phyloP scores from a whole-genome alignment of 2,329 filamentous ascomycete species.

The Botrytis fragariae region DNA sequence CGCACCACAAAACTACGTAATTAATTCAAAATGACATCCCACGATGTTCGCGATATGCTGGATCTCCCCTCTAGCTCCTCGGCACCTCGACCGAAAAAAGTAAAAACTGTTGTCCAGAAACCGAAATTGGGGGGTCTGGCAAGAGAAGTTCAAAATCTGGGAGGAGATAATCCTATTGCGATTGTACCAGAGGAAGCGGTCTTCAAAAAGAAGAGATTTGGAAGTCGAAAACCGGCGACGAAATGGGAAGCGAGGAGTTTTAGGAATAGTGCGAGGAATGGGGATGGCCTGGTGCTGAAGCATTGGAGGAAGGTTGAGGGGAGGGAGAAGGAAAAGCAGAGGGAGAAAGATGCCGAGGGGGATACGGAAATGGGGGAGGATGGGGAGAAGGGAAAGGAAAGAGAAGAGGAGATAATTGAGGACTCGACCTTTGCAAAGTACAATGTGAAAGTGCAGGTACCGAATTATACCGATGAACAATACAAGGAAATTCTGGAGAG shows the following conservation, averaged over 20 bases:
- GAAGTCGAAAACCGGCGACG: conserved; percentile 54
- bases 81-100: conserved; percentile 67
- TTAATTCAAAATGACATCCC: conserved; percentile 60
- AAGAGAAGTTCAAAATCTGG: conserved; percentile 63
- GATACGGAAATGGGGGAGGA: conserved; percentile 42
- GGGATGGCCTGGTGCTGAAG: conserved; percentile 62
- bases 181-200: conserved; percentile 60
- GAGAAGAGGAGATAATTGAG: conserved; percentile 40
- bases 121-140: conserved; percentile 62
- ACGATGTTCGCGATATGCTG: conserved; percentile 85
- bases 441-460: conserved; percentile 76
- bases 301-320: conserved; percentile 70
- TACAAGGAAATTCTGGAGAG: conserved; percentile 74
- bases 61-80: conserved; percentile 65
- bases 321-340: conserved; percentile 51
- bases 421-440: conserved; percentile 78
- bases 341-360: conserved; percentile 41
- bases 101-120: conserved; percentile 61
- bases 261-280: conserved; percentile 71
- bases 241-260: conserved; percentile 71
- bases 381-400: conserved; percentile 33
- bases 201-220: conserved; percentile 58
- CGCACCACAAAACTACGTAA: background rate
- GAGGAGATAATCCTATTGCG: conserved; percentile 64
- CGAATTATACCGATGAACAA: conserved; percentile 81